Conservation (phyloP, 352 stramenopile genomes). For the Phytophthora gonapodyides region DNA sequence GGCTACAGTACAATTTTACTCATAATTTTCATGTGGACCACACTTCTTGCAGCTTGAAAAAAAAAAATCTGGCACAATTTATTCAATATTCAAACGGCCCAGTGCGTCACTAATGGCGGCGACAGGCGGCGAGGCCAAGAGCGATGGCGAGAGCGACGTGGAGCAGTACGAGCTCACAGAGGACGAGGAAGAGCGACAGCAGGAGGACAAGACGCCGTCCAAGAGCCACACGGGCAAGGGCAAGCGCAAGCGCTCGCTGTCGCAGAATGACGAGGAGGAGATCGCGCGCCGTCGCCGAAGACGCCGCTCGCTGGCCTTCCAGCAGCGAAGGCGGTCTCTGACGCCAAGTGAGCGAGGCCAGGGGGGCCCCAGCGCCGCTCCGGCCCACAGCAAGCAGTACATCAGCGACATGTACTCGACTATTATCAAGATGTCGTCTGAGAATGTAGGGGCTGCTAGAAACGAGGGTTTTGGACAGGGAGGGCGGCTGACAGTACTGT, state of each 20-base stretch:
- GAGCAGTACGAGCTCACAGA: constrained; percentile 38
- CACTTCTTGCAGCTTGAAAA: neutral
- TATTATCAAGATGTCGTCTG: constrained; percentile 92
- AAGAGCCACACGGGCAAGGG: constrained; percentile 49
- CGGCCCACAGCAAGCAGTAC: constrained; percentile 68
- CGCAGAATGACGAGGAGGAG: constrained; percentile 67
- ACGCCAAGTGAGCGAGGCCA: constrained; percentile 47
- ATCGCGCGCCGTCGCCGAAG: constrained; percentile 61
- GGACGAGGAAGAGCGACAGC: constrained; percentile 33
- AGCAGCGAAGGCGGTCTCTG: constrained; percentile 72
- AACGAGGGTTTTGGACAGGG: neutral
- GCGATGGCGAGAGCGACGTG: constrained; percentile 35
- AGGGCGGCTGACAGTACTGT: constrained; percentile 5
- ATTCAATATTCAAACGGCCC: neutral
- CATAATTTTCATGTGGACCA: no score
- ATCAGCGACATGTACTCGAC: constrained; percentile 92
- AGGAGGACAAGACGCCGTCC: constrained; percentile 16
- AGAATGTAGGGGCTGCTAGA: constrained; percentile 68
- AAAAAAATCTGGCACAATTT: constrained; percentile 17
- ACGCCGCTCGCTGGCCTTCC: constrained; percentile 70
- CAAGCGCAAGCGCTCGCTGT: constrained; percentile 65
- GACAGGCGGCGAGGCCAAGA: constrained; percentile 36
- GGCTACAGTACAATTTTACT: constrained; percentile 4
- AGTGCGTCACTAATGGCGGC: constrained; percentile 11
- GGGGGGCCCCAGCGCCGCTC: constrained; percentile 10